Percentiles rank a stretch among this genome's conserved stretches.
These are phyloP conservation scores for Ogataea hybrid DNA, from an alignment of 1,139 yeast species.

Conservation along the genomic window DNA sequence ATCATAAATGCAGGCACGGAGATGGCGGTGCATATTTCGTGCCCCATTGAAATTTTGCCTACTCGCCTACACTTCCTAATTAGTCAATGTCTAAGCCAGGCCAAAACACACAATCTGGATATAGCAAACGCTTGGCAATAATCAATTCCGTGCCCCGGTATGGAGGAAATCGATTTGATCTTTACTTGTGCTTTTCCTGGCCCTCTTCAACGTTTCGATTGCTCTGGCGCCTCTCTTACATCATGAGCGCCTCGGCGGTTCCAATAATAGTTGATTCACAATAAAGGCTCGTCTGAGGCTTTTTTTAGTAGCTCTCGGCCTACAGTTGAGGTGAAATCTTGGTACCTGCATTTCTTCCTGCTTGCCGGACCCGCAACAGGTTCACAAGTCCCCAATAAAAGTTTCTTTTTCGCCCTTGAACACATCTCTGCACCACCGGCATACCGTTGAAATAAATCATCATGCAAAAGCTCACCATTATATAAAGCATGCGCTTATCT, in stretches of 20 bases:
- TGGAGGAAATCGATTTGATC: no score
- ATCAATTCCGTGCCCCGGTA: no score
- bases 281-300: neutral
- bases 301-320: neutral
- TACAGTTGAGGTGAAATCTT: neutral
- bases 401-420: neutral
- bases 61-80: neutral
- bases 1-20: neutral
- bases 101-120: neutral
- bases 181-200: no score
- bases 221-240: neutral
- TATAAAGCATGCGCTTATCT: neutral
- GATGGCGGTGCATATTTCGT: neutral
- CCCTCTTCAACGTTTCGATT: no score
- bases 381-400: neutral
- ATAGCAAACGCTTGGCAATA: neutral
- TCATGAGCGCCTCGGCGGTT: neutral
- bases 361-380: neutral
- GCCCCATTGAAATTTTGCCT: neutral
- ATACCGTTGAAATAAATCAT: neutral
- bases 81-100: neutral
- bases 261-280: neutral
- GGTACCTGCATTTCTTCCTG: constrained; percentile 7
- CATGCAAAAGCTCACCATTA: neutral
- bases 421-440: constrained; percentile 4